Percentiles rank a stretch among this genome's conserved stretches.
Conservation (phyloP, 2,329 filamentous ascomycete species). For the Ceratocystis colombiana region DNA sequence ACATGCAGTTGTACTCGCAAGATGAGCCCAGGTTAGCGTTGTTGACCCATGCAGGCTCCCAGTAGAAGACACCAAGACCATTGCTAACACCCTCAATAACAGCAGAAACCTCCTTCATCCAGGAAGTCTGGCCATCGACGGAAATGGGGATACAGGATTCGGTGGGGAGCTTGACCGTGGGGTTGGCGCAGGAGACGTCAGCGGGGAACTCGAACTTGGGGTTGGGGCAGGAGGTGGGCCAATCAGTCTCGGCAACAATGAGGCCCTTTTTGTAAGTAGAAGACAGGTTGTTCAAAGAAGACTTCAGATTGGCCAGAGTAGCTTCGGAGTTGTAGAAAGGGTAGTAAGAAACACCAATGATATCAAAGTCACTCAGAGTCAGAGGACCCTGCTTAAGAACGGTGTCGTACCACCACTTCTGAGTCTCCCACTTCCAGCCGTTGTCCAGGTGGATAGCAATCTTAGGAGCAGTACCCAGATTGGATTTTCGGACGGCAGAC, state of each 20-base stretch:
- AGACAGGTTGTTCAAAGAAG: slow-evolving; percentile 49
- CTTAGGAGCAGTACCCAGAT: slow-evolving; percentile 46
- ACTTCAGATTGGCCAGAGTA: slow-evolving; percentile 47
- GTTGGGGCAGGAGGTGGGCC: slow-evolving; percentile 55
- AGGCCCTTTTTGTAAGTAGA: slow-evolving; percentile 54
- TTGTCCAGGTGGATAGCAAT: slow-evolving; percentile 69
- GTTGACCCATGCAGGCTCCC: slow-evolving; percentile 62
- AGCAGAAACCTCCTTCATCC: slow-evolving; percentile 49
- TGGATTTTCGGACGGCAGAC: slow-evolving; percentile 54
- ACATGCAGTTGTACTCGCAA: slow-evolving; percentile 54
- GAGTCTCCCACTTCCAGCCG: slow-evolving; percentile 60
- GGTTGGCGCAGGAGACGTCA: slow-evolving; percentile 42
- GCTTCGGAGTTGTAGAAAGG: slow-evolving; percentile 57
- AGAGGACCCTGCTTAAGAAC: slow-evolving; percentile 45
- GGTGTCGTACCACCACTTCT: slow-evolving; percentile 55
- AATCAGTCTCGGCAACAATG: slow-evolving; percentile 61
- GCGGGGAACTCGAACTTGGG: slow-evolving; percentile 50
- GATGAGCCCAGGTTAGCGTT: slow-evolving; percentile 56
- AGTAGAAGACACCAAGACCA: slow-evolving; percentile 57
- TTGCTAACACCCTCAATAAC: slow-evolving; percentile 44
- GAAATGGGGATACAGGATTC: slow-evolving; percentile 53
- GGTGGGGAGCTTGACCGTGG: slow-evolving; percentile 48
- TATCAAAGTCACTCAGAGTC: slow-evolving; percentile 49
- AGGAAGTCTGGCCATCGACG: slow-evolving; percentile 51
- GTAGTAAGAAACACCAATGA: slow-evolving; percentile 64